Evolutionary conservation across 352 stramenopile genomes (phyloP).

Genomic region (Globisporangium spiculum): DNA sequence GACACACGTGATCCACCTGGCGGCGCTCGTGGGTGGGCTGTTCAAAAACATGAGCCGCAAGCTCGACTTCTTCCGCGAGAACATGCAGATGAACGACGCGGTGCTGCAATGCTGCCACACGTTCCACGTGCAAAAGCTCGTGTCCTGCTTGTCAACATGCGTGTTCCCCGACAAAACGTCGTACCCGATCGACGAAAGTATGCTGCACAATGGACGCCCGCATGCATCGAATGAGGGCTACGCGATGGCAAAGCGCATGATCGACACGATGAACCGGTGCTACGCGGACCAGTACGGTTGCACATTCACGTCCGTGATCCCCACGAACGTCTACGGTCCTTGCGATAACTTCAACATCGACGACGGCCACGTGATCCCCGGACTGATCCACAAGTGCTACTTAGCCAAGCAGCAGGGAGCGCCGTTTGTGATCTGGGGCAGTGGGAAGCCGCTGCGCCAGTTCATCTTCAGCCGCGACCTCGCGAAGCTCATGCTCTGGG

Average conservation of each 20-base stretch:
- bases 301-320: conserved; percentile 98
- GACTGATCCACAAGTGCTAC: conserved; percentile 99
- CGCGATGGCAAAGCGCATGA: conserved; percentile 98
- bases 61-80: conserved; percentile 99
- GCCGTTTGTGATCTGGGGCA: conserved; percentile 95
- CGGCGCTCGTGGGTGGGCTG: conserved; percentile 91
- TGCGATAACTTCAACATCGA: conserved; percentile 98
- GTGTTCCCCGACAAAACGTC: conserved; percentile 98
- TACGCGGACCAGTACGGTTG: conserved; percentile 96
- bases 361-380: conserved; percentile 97
- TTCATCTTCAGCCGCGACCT: conserved; percentile 98
- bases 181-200: conserved; percentile 98
- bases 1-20: conserved; percentile 98
- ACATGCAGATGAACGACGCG: conserved; percentile 99
- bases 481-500: conserved; percentile 91
- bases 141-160: conserved; percentile 98
- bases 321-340: conserved; percentile 99
- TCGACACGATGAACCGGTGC: conserved; percentile 97
- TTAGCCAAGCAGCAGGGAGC: conserved; percentile 90
- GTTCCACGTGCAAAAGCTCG: conserved; percentile 91
- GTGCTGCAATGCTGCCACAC: conserved; percentile 95
- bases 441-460: conserved; percentile 93
- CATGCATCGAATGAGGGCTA: conserved; percentile 90
- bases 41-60: conserved; percentile 85
- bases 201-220: conserved; percentile 89